Evolutionary conservation across 1,139 yeast genomes (phyloP).

Genomic region (Kodamaea sp.): DNA sequence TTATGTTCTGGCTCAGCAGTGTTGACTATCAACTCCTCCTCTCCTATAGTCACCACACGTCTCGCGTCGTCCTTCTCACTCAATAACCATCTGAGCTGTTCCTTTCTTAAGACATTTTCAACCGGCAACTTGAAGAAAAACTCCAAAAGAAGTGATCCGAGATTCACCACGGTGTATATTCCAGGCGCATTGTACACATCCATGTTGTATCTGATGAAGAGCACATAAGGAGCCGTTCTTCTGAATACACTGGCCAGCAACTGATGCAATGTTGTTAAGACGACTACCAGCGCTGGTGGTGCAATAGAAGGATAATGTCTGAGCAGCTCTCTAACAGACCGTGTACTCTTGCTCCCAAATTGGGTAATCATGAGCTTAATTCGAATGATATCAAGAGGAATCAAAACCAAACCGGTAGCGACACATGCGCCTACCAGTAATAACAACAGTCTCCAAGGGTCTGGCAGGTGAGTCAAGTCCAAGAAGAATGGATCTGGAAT

Average conservation of each 20-base stretch:
- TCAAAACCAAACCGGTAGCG: conserved; percentile 69
- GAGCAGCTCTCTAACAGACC: conserved; percentile 43
- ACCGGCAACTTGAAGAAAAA: conserved; percentile 79
- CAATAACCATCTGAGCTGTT: conserved; percentile 69
- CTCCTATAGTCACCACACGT: conserved; percentile 42
- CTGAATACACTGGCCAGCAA: conserved; percentile 63
- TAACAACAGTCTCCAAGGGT: conserved; percentile 66
- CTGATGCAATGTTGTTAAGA: conserved; percentile 60
- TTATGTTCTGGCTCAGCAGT: conserved; percentile 14
- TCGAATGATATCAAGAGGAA: conserved; percentile 82
- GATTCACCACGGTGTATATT: conserved; percentile 52
- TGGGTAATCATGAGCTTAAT: conserved; percentile 74
- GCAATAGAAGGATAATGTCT: conserved; percentile 46
- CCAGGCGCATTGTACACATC: conserved; percentile 70
- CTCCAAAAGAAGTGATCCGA: conserved; percentile 63
- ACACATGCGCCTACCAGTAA: conserved; percentile 73
- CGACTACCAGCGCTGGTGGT: conserved; percentile 57
- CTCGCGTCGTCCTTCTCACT: conserved; percentile 33
- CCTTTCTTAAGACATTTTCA: conserved; percentile 82
- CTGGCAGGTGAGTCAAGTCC: conserved; percentile 79
- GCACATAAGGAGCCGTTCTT: conserved; percentile 70
- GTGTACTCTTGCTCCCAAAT: conserved; percentile 27
- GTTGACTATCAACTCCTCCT: conserved; percentile 53
- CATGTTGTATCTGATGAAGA: conserved; percentile 65
- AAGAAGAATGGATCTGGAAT: conserved; percentile 91